Evolutionary conservation across 129 eudicot genomes (phyloP).

Genomic region (Glebionis coronaria): DNA sequence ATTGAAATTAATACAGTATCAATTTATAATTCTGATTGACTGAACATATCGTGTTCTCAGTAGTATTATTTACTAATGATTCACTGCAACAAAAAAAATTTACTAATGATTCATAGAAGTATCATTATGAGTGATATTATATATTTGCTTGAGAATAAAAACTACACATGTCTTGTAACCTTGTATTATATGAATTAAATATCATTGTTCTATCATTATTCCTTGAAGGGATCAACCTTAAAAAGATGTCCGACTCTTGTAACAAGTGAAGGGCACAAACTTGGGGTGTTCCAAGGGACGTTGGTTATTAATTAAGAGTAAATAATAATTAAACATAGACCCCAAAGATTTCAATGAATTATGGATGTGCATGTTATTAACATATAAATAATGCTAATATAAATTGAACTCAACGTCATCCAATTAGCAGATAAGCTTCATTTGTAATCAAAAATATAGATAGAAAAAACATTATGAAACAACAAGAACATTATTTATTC

Average conservation of each 20-base stretch:
- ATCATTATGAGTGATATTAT: not conserved
- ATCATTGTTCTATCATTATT: not conserved
- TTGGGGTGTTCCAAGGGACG: constrained; percentile 40
- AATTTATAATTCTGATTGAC: no score
- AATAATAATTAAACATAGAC: constrained; percentile 19
- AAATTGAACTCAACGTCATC: constrained; percentile 17
- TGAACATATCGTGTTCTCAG: not conserved
- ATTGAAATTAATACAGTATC: no score
- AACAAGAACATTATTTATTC: not conserved
- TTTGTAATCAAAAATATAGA: not conserved
- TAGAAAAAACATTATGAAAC: not conserved
- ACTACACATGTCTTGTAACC: constrained; percentile 15
- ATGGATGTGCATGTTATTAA: constrained; percentile 24
- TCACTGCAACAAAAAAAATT: no score
- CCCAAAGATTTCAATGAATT: constrained; percentile 18
- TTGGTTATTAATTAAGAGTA: constrained; percentile 17
- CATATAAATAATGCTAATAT: constrained; percentile 1
- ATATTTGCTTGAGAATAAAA: not conserved
- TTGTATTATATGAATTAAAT: not conserved
- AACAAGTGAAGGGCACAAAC: constrained; percentile 37
- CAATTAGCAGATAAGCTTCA: constrained; percentile 15
- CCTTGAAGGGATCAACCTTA: constrained; percentile 33
- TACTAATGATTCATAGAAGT: constrained; percentile 2
- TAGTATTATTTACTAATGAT: not conserved
- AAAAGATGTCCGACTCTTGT: constrained; percentile 33